Evolutionary conservation across 257 asterid species (phyloP).

Genomic region (Parsonsia alboflavescens): DNA sequence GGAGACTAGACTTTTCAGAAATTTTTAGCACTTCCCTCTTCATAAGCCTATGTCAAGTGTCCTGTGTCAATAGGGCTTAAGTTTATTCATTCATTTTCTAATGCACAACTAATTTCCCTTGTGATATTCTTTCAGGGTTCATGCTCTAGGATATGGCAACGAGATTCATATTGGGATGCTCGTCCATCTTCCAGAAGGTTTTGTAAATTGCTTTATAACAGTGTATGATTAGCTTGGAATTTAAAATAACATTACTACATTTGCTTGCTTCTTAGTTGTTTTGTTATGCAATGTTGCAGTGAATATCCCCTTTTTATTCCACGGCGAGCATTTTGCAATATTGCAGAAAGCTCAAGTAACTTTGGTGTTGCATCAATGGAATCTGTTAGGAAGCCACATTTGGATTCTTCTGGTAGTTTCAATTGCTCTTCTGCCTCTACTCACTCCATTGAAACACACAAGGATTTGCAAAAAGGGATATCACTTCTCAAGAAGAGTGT

Average conservation of each 20-base stretch:
- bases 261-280: not conserved
- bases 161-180: conserved; percentile 93
- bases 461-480: conserved; percentile 98
- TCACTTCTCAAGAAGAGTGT: conserved; percentile 98
- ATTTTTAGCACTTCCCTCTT: not conserved
- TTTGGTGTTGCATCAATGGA: conserved; percentile 93
- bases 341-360: conserved; percentile 88
- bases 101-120: not conserved
- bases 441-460: conserved; percentile 79
- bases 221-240: not conserved
- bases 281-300: conserved; percentile 37
- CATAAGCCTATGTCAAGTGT: not conserved
- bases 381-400: conserved; percentile 73
- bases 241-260: not conserved
- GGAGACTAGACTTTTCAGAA: not conserved
- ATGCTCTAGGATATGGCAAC: conserved; percentile 97
- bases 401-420: conserved; percentile 75
- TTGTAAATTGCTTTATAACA: conserved; percentile 9
- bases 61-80: not conserved
- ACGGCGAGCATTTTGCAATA: conserved; percentile 73
- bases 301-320: conserved; percentile 96
- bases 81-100: not conserved
- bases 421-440: conserved; percentile 73
- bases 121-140: conserved; percentile 60
- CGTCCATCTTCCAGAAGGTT: conserved; percentile 97